Evolutionary conservation across 202 grass and related monocot genomes (phyloP), one percentile per base, ranked within the genome.

Genomic region (Digitaria exilis): DNA sequence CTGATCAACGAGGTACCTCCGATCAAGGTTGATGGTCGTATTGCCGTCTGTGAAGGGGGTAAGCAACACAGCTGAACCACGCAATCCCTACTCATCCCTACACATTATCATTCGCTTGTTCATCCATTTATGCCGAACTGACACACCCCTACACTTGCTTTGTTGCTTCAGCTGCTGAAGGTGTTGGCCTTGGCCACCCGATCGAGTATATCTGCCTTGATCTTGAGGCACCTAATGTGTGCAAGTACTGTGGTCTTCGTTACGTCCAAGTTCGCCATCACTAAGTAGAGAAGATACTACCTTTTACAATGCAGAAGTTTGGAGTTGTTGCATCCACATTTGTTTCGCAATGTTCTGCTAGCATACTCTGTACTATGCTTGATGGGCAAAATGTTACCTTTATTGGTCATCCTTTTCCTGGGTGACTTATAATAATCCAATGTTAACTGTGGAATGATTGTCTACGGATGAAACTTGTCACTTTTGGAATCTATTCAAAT

Each of bases 201-300:
- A 94, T 99, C 14, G 96, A 99, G 71, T 99, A 90, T 60, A 99
- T 99, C 78, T 99, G 96, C 71, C 93, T 99, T 50, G 96, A 99
- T 80, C 77, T 81, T 44, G 87, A 87, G 61, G 78, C 45, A 74
- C 91, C 91, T 41, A 92, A 94, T 22, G 81, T 98, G 58, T 98
- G 96, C 89, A 98, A 98, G 85, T 98, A 98, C 77, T 98, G 96
- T 12, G 96, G 96, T 39, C 91, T 98, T 55, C 89, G 96, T 58
- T 98, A 89, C 84, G 89, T 92, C 85, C 93, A 96, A 89, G 81
- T 78, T 71, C 87, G 89, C 88, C 96, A 92, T 87, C 93, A 96
- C 87, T 99, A 77, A 92, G 75, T 79, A 79, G 52, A 65, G 77
- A 75, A 74, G 60, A 83, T 68, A 51, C 25, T 9, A 9, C 15